Evolutionary conservation across 176 grass and related monocot species (phyloP).

Genomic region (Aegilops sharonensis): DNA sequence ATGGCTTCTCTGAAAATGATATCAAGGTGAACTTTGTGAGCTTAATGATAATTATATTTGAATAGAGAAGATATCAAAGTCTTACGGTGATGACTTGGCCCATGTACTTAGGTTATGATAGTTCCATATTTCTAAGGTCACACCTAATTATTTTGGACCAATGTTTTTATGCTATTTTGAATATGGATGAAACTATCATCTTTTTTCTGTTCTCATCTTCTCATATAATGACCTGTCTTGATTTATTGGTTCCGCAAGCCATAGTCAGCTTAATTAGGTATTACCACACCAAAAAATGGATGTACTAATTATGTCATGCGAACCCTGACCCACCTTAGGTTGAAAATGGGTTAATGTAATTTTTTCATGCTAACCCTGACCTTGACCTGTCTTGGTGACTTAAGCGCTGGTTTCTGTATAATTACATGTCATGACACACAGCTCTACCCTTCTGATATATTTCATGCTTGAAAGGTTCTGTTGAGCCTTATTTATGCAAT

Average conservation of each 20-base stretch:
- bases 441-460: constrained; percentile 7
- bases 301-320: background rate
- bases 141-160: background rate
- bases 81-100: background rate
- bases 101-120: background rate
- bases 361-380: background rate
- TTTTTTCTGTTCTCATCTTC: constrained; percentile 1
- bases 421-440: background rate
- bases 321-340: background rate
- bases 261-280: background rate
- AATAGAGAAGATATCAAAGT: background rate
- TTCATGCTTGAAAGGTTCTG: constrained; percentile 3
- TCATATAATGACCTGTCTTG: constrained; percentile 8
- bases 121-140: background rate
- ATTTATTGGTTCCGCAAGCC: background rate
- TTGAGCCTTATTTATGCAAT: constrained; percentile 2
- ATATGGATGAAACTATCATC: background rate
- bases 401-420: background rate
- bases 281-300: background rate
- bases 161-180: background rate
- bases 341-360: background rate
- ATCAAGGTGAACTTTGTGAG: constrained; percentile 63
- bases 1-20: constrained; percentile 72
- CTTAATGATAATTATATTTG: constrained; percentile 28
- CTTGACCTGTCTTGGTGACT: constrained; percentile 1